A percentile compares a stretch with the other conserved stretches of the same genome.
Evolutionary conservation across 305 asterid species (phyloP).

Genomic region (Fraxinus velutina): DNA sequence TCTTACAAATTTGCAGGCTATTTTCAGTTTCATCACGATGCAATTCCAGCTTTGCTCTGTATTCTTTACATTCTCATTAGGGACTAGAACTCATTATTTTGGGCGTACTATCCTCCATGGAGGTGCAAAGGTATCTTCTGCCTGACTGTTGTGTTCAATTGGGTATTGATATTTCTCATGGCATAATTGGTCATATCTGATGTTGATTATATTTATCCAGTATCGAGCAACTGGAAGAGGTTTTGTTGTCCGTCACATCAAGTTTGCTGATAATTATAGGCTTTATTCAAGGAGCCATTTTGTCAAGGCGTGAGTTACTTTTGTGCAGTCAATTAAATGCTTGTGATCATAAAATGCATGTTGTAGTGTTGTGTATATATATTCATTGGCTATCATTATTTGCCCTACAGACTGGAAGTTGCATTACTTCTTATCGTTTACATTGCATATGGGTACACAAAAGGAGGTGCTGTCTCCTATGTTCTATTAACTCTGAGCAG

Average conservation of each 20-base stretch:
- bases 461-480: conserved; percentile 68
- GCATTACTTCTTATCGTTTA: conserved; percentile 87
- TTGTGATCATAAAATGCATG: conserved; percentile 9
- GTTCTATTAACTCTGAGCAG: conserved; percentile 79
- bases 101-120: conserved; percentile 99
- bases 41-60: conserved; percentile 97
- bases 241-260: conserved; percentile 92
- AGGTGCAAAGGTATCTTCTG: conserved; percentile 82
- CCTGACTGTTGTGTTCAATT: neutral
- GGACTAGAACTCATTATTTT: conserved; percentile 94
- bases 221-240: conserved; percentile 99
- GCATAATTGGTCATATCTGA: conserved; percentile 19
- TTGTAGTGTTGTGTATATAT: conserved; percentile 11
- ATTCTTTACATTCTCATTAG: conserved; percentile 93
- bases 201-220: conserved; percentile 39
- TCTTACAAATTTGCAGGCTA: conserved; percentile 58
- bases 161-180: conserved; percentile 12
- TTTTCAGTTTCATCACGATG: conserved; percentile 94
- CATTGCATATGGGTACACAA: conserved; percentile 75
- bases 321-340: neutral
- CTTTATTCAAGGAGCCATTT: conserved; percentile 97
- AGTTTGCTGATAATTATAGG: conserved; percentile 94
- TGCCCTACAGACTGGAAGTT: conserved; percentile 79
- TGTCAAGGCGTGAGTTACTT: conserved; percentile 84
- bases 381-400: conserved; percentile 12